These are phyloP conservation scores for Aspergillus felis DNA, from an alignment of 2,329 filamentous ascomycete genomes.

Conservation along the genomic window DNA sequence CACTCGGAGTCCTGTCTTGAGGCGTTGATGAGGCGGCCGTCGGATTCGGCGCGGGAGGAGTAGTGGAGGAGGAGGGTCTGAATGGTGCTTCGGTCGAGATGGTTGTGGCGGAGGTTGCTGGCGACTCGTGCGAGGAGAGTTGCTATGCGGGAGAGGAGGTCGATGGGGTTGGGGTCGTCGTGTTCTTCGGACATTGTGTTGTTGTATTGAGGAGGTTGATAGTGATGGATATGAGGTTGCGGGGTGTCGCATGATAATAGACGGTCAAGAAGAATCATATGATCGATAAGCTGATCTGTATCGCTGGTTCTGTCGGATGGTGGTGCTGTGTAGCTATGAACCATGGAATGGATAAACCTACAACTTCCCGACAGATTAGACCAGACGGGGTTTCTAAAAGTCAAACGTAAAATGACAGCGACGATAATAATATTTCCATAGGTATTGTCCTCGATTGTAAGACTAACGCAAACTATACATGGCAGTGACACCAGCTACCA, in stretches of 20 bases:
- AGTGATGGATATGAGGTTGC: background rate
- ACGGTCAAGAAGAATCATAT: background rate
- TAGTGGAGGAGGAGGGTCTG: slow-evolving; percentile 13
- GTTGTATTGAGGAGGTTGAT: background rate
- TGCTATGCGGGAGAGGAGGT: background rate
- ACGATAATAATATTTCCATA: too few species aligned
- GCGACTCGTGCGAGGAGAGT: slow-evolving; percentile 1
- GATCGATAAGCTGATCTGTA: background rate
- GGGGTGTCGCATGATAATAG: background rate
- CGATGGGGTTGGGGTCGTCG: background rate
- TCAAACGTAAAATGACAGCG: too few species aligned
- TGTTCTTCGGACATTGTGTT: background rate
- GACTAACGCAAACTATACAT: background rate
- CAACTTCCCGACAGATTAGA: background rate
- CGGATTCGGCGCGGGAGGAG: slow-evolving; percentile 12
- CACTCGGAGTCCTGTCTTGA: slow-evolving; percentile 4
- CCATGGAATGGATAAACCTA: background rate
- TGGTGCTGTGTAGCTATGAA: background rate
- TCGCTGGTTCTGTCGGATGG: background rate
- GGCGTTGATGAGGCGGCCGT: slow-evolving; percentile 12
- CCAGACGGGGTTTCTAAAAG: background rate
- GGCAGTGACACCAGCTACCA: background rate
- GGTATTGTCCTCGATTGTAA: background rate
- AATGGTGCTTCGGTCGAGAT: slow-evolving; percentile 11
- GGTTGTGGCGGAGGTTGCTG: slow-evolving; percentile 7